A percentile compares a stretch with the other conserved stretches of the same genome.
These are phyloP conservation scores for Colletotrichum kahawae DNA, from an alignment of 2,329 filamentous ascomycete genomes.

Conservation along the genomic window DNA sequence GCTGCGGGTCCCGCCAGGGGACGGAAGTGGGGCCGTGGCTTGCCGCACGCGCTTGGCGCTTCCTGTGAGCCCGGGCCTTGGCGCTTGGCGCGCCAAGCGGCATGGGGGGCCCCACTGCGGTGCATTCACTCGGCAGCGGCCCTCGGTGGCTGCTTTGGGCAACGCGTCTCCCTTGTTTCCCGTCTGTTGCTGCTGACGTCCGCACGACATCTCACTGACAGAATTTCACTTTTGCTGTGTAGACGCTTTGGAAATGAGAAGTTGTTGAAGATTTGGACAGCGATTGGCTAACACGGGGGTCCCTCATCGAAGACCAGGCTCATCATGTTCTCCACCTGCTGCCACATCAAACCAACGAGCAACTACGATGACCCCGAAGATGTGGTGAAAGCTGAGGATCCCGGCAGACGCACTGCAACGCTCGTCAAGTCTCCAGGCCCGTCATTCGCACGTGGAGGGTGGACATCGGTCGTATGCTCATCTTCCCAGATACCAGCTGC, in stretches of 20 bases:
- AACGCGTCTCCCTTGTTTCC: background rate
- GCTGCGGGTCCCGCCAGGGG: background rate
- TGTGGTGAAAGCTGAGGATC: background rate
- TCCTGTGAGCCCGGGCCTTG: background rate
- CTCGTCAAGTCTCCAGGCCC: background rate
- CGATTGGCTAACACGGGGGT: background rate
- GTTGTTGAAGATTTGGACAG: background rate
- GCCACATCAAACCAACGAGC: background rate
- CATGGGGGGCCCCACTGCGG: background rate
- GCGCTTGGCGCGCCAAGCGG: slow-evolving; percentile 17
- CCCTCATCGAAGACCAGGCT: background rate
- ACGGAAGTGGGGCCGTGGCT: background rate
- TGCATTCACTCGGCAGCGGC: background rate
- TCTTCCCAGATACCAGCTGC: background rate
- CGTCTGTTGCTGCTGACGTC: background rate
- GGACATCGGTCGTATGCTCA: background rate
- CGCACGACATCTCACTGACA: background rate
- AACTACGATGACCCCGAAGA: background rate
- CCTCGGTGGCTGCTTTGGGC: slow-evolving; percentile 1
- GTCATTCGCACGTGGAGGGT: background rate
- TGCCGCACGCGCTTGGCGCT: slow-evolving; percentile 1
- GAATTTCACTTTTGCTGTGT: background rate
- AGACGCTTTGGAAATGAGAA: background rate
- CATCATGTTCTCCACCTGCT: background rate
- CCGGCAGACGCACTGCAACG: background rate